Percentiles rank a stretch among this genome's conserved stretches.
Conservation (phyloP, 2,329 filamentous ascomycete species). For the Trichoderma sp. region DNA sequence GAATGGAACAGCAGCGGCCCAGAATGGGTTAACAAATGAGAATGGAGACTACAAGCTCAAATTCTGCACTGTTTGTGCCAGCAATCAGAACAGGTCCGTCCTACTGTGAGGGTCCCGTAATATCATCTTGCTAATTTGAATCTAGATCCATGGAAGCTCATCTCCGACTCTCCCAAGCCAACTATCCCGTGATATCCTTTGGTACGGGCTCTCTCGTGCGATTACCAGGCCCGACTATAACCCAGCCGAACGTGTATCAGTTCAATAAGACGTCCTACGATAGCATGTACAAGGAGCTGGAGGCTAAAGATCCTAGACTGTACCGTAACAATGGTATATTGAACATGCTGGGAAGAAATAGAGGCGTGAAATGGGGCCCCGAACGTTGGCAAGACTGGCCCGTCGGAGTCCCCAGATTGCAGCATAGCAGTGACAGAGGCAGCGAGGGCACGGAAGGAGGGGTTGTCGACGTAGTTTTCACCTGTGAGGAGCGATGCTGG, state of each 20-base stretch:
- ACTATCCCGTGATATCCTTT: slow-evolving; percentile 96
- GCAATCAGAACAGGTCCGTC: slow-evolving; percentile 87
- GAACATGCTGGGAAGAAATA: slow-evolving; percentile 92
- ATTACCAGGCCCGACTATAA: slow-evolving; percentile 84
- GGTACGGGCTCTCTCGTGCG: slow-evolving; percentile 94
- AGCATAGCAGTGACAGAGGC: slow-evolving; percentile 73
- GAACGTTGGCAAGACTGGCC: slow-evolving; percentile 99
- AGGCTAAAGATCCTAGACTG: slow-evolving; percentile 77
- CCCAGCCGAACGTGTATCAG: slow-evolving; percentile 93
- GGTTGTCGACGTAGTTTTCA: slow-evolving; percentile 90
- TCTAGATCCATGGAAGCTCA: slow-evolving; percentile 83
- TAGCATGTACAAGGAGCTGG: slow-evolving; percentile 88
- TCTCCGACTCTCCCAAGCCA: slow-evolving; percentile 77
- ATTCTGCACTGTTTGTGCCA: slow-evolving; percentile 98
- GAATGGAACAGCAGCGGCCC: slow-evolving; percentile 39
- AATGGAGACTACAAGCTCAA: slow-evolving; percentile 77
- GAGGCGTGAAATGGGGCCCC: slow-evolving; percentile 88
- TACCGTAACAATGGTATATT: slow-evolving; percentile 91
- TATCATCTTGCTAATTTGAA: slow-evolving; percentile 2
- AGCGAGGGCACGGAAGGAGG: slow-evolving; percentile 80
- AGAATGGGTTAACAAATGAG: slow-evolving; percentile 48
- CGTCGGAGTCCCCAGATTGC: slow-evolving; percentile 75
- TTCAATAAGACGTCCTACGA: slow-evolving; percentile 98
- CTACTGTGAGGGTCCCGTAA: background rate
- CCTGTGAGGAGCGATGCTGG: slow-evolving; percentile 97